Evolutionary conservation across 306 rosid species (phyloP).

Genomic region (Clitoria ternatea): DNA sequence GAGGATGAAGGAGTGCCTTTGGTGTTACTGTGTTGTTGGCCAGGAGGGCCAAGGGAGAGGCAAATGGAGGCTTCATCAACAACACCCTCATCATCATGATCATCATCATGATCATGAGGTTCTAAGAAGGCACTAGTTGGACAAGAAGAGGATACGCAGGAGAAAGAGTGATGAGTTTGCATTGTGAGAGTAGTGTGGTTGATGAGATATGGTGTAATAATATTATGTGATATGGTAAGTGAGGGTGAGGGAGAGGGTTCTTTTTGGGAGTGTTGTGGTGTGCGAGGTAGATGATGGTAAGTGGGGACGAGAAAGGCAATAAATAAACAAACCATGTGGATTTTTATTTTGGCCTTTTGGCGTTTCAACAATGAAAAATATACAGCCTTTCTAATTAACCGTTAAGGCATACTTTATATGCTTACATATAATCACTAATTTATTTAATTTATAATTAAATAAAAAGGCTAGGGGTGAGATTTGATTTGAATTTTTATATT

Average conservation of each 20-base stretch:
- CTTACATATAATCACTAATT: no score
- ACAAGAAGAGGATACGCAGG: slow-evolving; percentile 40
- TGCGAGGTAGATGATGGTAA: slow-evolving; percentile 28
- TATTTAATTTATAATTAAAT: no score
- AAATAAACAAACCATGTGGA: slow-evolving; percentile 35
- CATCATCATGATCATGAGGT: neutral
- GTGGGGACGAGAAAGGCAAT: slow-evolving; percentile 37
- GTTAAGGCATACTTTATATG: neutral
- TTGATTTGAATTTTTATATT: no score
- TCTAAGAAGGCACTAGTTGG: slow-evolving; percentile 21
- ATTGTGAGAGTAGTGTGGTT: slow-evolving; percentile 38
- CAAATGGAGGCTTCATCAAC: slow-evolving; percentile 65
- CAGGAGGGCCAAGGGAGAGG: slow-evolving; percentile 81
- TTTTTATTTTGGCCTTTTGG: slow-evolving; percentile 9
- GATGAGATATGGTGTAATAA: slow-evolving; percentile 5
- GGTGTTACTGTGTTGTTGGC: slow-evolving; percentile 32
- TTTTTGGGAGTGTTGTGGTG: slow-evolving; percentile 11
- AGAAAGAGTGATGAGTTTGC: slow-evolving; percentile 45
- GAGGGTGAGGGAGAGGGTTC: slow-evolving; percentile 19
- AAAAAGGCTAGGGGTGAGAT: no score
- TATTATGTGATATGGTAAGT: slow-evolving; percentile 17
- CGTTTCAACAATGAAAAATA: neutral
- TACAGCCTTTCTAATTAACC: neutral
- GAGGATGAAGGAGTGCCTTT: slow-evolving; percentile 3
- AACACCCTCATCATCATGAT: slow-evolving; percentile 20